Conservation (phyloP, 2,329 filamentous ascomycete species). For the Xylaria sp. region DNA sequence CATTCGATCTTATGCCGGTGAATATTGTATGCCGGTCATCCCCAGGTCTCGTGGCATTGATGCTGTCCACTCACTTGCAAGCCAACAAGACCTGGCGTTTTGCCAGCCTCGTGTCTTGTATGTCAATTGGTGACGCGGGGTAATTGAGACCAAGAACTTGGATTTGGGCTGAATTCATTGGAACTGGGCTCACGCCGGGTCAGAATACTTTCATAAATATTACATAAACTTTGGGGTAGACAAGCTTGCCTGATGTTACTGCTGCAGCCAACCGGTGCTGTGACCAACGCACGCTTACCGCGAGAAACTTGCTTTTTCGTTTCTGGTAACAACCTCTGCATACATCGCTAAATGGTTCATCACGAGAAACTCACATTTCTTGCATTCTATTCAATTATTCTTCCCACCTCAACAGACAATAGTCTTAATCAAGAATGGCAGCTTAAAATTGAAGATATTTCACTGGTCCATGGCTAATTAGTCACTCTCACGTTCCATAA, state of each 20-base stretch:
- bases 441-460: too few species aligned
- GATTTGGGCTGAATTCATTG: not conserved
- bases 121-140: constrained; percentile 11
- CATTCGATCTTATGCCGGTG: not conserved
- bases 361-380: not conserved
- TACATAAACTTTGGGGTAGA: not conserved
- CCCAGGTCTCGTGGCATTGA: constrained; percentile 16
- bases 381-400: not conserved
- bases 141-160: not conserved
- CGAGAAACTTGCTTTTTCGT: not conserved
- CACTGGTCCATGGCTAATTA: too few species aligned
- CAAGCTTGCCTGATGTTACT: not conserved
- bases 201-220: not conserved
- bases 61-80: constrained; percentile 11
- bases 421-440: too few species aligned
- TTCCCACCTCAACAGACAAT: not conserved
- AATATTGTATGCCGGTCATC: not conserved
- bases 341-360: not conserved
- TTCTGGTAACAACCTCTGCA: not conserved
- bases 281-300: not conserved
- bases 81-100: constrained; percentile 9
- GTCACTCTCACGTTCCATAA: too few species aligned
- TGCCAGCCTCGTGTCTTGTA: constrained; percentile 17
- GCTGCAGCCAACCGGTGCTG: not conserved
- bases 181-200: not conserved